Percentiles rank a stretch among this genome's conserved stretches.
These are phyloP conservation scores for Cutaneotrichosporon cavernicola DNA, from an alignment of 1,284 basidiomycete genomes.

Conservation along the genomic window DNA sequence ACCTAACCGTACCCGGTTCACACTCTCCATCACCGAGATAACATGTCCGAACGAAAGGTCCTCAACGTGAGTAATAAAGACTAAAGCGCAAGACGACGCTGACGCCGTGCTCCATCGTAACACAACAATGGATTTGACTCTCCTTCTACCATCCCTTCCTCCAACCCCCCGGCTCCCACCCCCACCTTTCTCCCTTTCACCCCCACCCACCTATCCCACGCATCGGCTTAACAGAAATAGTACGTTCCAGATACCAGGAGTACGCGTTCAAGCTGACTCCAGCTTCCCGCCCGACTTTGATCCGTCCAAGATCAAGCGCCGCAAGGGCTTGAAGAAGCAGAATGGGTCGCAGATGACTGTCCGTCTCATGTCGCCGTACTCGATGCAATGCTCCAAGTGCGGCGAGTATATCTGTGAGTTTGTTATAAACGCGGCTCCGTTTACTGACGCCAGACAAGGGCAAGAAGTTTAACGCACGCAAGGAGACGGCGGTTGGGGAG, in stretches of 20 bases:
- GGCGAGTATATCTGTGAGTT: conserved; percentile 90
- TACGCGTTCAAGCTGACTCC: neutral
- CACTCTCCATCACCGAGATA: neutral
- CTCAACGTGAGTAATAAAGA: conserved; percentile 61
- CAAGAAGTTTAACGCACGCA: conserved; percentile 98
- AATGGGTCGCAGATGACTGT: conserved; percentile 79
- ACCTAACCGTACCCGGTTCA: too few relatives aligned
- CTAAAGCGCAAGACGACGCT: conserved; percentile 29
- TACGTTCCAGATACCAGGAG: conserved; percentile 4
- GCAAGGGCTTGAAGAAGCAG: conserved; percentile 71
- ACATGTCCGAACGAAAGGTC: conserved; percentile 83
- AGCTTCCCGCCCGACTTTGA: conserved; percentile 78
- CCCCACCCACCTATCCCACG: neutral
- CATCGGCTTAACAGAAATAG: conserved; percentile 11
- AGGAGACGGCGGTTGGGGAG: conserved; percentile 95
- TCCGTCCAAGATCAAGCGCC: conserved; percentile 89
- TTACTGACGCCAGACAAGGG: conserved; percentile 61
- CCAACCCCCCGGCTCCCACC: neutral
- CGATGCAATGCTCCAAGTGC: conserved; percentile 94
- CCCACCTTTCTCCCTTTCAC: neutral
- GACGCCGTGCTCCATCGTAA: neutral
- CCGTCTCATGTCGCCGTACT: conserved; percentile 98
- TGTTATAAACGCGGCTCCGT: neutral
- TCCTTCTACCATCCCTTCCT: neutral
- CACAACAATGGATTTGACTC: neutral